Conservation (phyloP, 371 early-diverging fungal species). For the Choanephora cucurbitarum region DNA sequence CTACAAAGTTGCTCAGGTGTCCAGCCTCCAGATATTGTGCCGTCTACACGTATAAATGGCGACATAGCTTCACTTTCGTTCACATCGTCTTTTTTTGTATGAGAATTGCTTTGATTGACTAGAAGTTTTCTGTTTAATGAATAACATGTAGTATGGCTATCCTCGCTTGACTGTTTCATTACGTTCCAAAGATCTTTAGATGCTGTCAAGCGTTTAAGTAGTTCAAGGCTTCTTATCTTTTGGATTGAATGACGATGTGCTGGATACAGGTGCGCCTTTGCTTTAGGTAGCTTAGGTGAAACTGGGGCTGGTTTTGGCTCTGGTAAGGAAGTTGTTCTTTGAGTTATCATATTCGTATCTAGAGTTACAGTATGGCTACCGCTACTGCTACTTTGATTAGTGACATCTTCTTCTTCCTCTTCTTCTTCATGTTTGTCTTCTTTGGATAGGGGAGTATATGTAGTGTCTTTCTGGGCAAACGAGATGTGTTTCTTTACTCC, state of each 20-base stretch:
- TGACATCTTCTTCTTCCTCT: background rate
- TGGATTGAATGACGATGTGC: conserved; percentile 33
- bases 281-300: background rate
- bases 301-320: background rate
- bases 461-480: conserved; percentile 34
- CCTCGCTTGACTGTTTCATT: conserved; percentile 6
- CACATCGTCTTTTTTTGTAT: conserved; percentile 4
- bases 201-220: conserved; percentile 40
- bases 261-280: conserved; percentile 23
- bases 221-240: conserved; percentile 27
- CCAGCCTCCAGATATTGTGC: conserved; percentile 54
- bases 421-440: no score
- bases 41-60: conserved; percentile 55
- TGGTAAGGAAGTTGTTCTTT: background rate
- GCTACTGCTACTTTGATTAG: conserved; percentile 1
- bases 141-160: conserved; percentile 10
- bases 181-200: conserved; percentile 37
- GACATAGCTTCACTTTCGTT: conserved; percentile 2
- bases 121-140: conserved; percentile 7
- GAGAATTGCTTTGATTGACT: background rate
- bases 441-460: conserved; percentile 10
- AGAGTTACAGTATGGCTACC: no score
- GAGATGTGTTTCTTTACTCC: conserved; percentile 33
- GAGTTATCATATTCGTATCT: no score
- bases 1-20: conserved; percentile 59